Evolutionary conservation across 2,329 filamentous ascomycete genomes (phyloP).

Genomic region (Thelonectria rubi): DNA sequence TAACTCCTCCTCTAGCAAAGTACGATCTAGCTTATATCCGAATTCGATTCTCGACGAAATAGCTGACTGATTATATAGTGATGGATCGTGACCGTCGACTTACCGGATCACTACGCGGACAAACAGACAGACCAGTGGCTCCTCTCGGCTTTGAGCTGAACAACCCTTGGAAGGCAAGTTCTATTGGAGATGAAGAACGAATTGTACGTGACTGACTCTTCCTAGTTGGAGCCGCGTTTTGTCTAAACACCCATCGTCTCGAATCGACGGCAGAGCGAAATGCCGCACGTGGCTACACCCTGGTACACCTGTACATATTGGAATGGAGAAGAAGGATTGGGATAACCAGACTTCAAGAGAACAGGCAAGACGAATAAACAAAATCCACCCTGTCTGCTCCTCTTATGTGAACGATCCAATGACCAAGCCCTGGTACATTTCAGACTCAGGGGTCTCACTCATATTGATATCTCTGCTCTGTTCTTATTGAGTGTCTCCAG

Average conservation of each 20-base stretch:
- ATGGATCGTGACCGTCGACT: constrained; percentile 71
- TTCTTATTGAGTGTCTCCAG: constrained; percentile 92
- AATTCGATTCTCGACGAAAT: constrained; percentile 10
- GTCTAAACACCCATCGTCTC: constrained; percentile 46
- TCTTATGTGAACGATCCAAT: neutral
- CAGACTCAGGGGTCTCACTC: constrained; percentile 32
- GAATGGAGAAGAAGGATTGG: constrained; percentile 18
- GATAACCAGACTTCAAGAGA: constrained; percentile 14
- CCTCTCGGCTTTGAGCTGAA: constrained; percentile 69
- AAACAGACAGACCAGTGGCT: constrained; percentile 63
- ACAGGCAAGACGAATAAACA: constrained; percentile 27
- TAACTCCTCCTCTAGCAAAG: constrained; percentile 61
- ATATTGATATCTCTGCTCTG: constrained; percentile 66
- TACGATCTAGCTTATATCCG: constrained; percentile 45
- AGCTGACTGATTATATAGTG: constrained; percentile 55
- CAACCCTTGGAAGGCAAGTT: constrained; percentile 70
- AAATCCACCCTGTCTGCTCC: constrained; percentile 5
- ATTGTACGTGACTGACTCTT: constrained; percentile 2
- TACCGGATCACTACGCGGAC: constrained; percentile 67
- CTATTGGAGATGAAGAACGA: neutral
- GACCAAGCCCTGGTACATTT: neutral
- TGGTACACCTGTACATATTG: constrained; percentile 35
- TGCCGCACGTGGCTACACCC: constrained; percentile 22
- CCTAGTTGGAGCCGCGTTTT: constrained; percentile 63
- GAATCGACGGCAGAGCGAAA: constrained; percentile 24